Evolutionary conservation across 202 grass and related monocot genomes (phyloP), one percentile per base, ranked within the genome.

Genomic region (Eragrostis tef): DNA sequence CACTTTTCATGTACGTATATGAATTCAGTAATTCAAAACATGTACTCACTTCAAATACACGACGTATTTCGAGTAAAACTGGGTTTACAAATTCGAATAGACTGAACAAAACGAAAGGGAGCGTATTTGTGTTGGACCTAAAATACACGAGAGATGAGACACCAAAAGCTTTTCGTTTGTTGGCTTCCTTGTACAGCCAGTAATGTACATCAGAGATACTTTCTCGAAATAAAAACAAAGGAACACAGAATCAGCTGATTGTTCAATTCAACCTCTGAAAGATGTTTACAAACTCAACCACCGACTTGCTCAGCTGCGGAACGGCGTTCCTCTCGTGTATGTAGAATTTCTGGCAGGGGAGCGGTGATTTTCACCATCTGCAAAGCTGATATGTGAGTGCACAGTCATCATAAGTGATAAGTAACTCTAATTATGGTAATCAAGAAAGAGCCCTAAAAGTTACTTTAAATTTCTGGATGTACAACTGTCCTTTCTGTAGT

Each of bases 361-460:
- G 89, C 89, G 0, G 61, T 82, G 79, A 91, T 70, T 60, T 88
- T 88, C 63, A 91, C 6, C 64, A 61, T 88, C 85, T 88, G 78
- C 67, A 84, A 53, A 51, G 26, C 16, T 58, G 16, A 9, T 39
- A 84, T 43, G 39, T 31, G 39, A 41, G 1, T 9, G 20, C 13
- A 43, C 5, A 57, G 25, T 64, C 44, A 73, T 67, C 24, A 60
- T 57, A 63, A 80, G 6, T 3, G 19, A 51, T 10, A 26, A 58
- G 3, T 25, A 59, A 51, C 29, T 66, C 67, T 19, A 67, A 74
- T 64, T 11, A 74, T 86, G 31, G 2, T 13, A 43, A 60, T 72
- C 46, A 64, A 54, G 17, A 79, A 78, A 51, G 10, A 78, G 11
- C 45, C 49, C 25, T 0, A 68, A 25, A 42, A 70, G 10, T 39